phyloP scores from a whole-genome alignment of 2,329 filamentous ascomycete species.

The Fusarium tanahbumbuense region DNA sequence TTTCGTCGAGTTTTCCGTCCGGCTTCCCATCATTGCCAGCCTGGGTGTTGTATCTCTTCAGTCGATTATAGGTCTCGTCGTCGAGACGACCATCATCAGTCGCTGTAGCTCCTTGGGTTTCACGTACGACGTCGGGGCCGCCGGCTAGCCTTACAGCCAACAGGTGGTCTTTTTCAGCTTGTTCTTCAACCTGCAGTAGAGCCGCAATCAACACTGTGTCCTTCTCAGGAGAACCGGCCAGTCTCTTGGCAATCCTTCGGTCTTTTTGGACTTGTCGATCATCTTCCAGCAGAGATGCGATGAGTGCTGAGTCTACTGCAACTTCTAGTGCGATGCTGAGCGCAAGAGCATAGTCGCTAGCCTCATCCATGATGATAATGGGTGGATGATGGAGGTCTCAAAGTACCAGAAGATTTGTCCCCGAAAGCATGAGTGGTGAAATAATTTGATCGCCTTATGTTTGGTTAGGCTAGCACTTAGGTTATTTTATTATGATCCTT shows the following conservation, averaged over 20 bases:
- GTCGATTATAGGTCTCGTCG: background rate
- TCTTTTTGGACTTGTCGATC: background rate
- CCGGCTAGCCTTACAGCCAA: background rate
- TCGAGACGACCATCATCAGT: background rate
- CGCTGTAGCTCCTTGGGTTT: too few relatives aligned
- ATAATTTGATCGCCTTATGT: background rate
- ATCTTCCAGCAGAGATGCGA: background rate
- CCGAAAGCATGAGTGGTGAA: fast-evolving
- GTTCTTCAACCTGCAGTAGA: background rate
- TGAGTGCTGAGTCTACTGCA: too few relatives aligned
- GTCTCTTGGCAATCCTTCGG: too few relatives aligned
- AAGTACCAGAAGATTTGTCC: background rate
- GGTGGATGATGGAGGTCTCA: background rate
- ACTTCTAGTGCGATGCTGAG: background rate
- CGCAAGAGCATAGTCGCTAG: background rate
- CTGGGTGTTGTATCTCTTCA: background rate
- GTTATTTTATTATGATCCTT: background rate
- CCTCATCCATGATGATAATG: background rate
- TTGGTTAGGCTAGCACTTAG: background rate
- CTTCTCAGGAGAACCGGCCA: too few relatives aligned
- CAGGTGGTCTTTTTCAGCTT: background rate
- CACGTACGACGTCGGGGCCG: too few relatives aligned
- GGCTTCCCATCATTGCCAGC: too few relatives aligned
- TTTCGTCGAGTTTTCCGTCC: too few relatives aligned
- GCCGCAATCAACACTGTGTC: background rate